phyloP scores from a whole-genome alignment of 768 basidiomycete species.

The Hypsizygus marmoreus region DNA sequence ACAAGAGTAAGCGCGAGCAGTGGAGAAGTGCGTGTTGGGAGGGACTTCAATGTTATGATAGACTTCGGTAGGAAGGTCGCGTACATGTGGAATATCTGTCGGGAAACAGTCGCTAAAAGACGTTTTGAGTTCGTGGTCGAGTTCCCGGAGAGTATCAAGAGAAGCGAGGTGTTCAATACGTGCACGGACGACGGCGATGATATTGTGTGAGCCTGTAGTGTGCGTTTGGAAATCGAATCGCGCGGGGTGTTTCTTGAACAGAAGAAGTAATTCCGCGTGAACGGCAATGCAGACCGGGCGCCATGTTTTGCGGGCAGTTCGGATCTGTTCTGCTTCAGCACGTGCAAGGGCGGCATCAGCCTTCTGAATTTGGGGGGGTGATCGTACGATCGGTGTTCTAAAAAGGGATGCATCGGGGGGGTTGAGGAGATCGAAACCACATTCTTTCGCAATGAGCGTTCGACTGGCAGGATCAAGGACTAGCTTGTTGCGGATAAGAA shows the following conservation, averaged over 20 bases:
- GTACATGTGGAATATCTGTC: not conserved
- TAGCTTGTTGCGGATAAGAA: conserved; percentile 4
- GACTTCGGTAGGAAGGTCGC: not conserved
- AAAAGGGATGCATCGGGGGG: conserved; percentile 1
- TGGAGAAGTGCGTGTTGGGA: too few species aligned
- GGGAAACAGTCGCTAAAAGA: not conserved
- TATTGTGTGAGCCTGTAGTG: not conserved
- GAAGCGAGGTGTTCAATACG: not conserved
- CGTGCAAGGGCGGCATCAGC: not conserved
- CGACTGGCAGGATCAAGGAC: not conserved
- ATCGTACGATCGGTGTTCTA: not conserved
- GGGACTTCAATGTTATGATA: conserved; percentile 1
- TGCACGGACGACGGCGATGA: not conserved
- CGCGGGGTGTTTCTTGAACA: not conserved
- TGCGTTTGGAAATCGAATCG: not conserved
- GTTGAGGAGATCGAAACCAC: conserved; percentile 15
- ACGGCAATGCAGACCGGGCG: not conserved
- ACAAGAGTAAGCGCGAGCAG: too few species aligned
- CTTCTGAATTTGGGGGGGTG: not conserved
- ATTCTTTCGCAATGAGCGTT: not conserved
- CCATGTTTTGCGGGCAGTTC: too few species aligned
- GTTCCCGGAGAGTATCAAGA: not conserved
- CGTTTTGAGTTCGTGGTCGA: not conserved
- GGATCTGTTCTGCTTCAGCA: not conserved
- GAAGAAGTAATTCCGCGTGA: not conserved